A percentile compares a stretch with the other conserved stretches of the same genome.
Conservation (phyloP, 176 grass and related monocot genomes). For the Lolium rigidum region DNA sequence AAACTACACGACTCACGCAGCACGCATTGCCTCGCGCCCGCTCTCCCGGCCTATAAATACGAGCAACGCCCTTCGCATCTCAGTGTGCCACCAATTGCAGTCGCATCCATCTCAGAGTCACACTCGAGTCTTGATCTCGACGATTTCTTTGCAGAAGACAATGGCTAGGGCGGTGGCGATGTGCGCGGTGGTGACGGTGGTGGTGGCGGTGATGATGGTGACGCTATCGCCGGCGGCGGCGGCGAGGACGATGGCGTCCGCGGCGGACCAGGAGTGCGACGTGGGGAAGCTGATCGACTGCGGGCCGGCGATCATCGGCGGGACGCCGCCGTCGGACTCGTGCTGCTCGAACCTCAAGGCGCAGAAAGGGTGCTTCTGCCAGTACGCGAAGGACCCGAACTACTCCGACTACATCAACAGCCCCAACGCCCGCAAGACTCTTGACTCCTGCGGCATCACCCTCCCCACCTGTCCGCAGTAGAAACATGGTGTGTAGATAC, state of each 20-base stretch:
- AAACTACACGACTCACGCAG: not conserved
- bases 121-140: not conserved
- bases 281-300: slow-evolving; percentile 16
- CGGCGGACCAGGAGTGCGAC: slow-evolving; percentile 33
- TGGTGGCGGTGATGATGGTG: not conserved
- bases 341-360: slow-evolving; percentile 46
- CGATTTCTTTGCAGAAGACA: not conserved
- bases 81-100: not conserved
- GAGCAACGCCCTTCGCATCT: too few relatives aligned
- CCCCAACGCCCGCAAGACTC: slow-evolving; percentile 30
- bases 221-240: not conserved
- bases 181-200: not conserved
- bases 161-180: not conserved
- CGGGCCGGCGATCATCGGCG: slow-evolving; percentile 40
- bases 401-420: slow-evolving; percentile 40
- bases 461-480: slow-evolving; percentile 23
- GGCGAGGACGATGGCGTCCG: not conserved
- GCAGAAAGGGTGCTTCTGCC: slow-evolving; percentile 51
- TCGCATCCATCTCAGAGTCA: not conserved
- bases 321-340: slow-evolving; percentile 20
- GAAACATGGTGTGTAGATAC: not conserved
- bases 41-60: slow-evolving; percentile 14
- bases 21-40: not conserved
- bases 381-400: slow-evolving; percentile 45
- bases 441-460: slow-evolving; percentile 40